Evolutionary conservation across 2,329 filamentous ascomycete genomes (phyloP), one percentile per base, ranked within the genome.

Genomic region (Cordyceps tenuipes): DNA sequence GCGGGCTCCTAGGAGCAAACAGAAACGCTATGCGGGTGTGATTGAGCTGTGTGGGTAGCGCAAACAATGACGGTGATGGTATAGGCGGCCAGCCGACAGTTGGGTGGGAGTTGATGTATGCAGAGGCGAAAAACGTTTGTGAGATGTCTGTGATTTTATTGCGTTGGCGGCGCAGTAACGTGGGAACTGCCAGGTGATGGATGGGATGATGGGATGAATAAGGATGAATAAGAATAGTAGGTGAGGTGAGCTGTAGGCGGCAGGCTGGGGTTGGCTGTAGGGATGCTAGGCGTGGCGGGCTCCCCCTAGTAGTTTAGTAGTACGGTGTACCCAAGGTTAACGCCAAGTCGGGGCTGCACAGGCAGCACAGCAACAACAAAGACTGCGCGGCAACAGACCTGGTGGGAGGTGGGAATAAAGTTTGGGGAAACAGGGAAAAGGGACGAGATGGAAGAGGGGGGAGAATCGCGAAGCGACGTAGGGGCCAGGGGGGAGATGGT

Each of bases 401-500:
- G 43, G 3, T 46, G 23, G 46, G 23, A 17, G 46, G 19, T 46
- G 23, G 46, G 23, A 17, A 52, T 19, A 52, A 52, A 36, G 47
- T 44, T 59, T 59, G 50, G 39, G 31, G 29, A 43, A 51, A 17
- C 19, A 43, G 46, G 47, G 19, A 21, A 46, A 41, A 61, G n/a
- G 34, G 51, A 23, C 13, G 34, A 50, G 47, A 61, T 15, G 53
- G 60, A 63, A 62, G 47, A 63, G 60, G 50, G 48, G 57, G 52
- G 55, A n/a, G 49, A 56, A 57, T 56, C 53, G 46, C 44, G 26
- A 51, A 21, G 29, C 48, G 29, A 26, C 36, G 41, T 47, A 61
- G 58, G 60, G 48, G 43, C 13, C 29, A 15, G 29, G 26, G 47
- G 31, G 36, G 56, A 49, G 48, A 59, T 48, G 51, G 31, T 36